Evolutionary conservation across 805 yeast genomes (phyloP), one percentile per base, ranked within the genome.

Genomic region (Kazachstania kunashirensis): DNA sequence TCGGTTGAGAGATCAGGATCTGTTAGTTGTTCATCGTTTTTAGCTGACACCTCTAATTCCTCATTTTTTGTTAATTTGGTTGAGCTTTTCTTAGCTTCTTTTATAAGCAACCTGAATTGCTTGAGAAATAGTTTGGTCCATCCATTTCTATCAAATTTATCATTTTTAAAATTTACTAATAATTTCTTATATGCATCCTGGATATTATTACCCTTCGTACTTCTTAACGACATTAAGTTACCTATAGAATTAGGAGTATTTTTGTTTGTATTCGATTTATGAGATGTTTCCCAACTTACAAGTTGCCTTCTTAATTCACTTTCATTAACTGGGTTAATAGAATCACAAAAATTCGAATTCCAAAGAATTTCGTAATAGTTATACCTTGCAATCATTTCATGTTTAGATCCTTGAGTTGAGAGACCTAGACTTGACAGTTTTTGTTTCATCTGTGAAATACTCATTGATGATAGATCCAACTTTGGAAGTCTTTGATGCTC

Each of bases 311-410:
- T 63, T 33, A 88, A 55, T 5, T 72, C 70, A 26, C 63, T 59
- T 16, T 75, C 77, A 18, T 73, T 58, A 4, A 71, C 72, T 0
- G 95, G 95, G 21, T 65, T 67, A 24, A 71, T 62, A 5, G 86
- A 71, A 51, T 85, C 95, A 29, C 77, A 45, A 32, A 53, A 68
- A 50, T 85, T 85, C 10, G 95, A 78, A 52, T 88, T 88, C 76
- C 79, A 81, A 9, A 85, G 52, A 23, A 77, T 73, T 38, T 80
- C 75, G 62, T 77, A 88, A 45, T 86, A 89, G 43, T 75, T 78
- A 52, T 82, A 82, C 28, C 97, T 61, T 14, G 70, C 59, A 42
- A 83, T 88, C 47, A 86, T 50, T 44, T 73, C 78, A 12, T 59
- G 60, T 41, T 84, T 65, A 1, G 79, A 58, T 0, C 96, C 97